Base-by-base conservation (phyloP, 768 basidiomycete genomes). In the Tricholoma matsutake region DNA sequence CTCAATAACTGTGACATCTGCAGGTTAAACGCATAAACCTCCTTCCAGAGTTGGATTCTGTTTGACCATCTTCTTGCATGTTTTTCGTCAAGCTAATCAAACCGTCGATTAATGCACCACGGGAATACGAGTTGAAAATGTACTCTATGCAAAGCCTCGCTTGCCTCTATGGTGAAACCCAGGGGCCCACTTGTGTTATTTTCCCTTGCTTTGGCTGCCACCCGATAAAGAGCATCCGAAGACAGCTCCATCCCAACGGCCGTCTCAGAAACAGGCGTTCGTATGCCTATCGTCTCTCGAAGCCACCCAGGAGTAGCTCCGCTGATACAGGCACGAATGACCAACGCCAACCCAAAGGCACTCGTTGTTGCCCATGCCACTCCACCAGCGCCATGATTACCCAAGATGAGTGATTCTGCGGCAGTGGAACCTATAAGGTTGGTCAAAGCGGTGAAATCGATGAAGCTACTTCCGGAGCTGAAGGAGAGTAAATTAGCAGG, bases 291-390 rank as follows among this genome's bases (percentile, higher is more conserved):
- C 1, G 66, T 68, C 54, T 71, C 70, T 16, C 71, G 62, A 7
- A 74, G 47, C 72, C 72, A 74, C 3, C 69, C 66, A 28, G 71
- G 61, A 34, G 37, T 61, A 18, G 70, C 68, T 4, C 54, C 71
- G 9, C 64, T 57, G 16, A 70, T 56, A 58, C 69, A 74, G 3
- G 68, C 71, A 59, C 64, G 66, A 25, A 72, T 60, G 13, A 72
- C 64, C 5, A 64, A 67, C 4, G 69, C 52, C 16, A 60, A 60
- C 1, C 72, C 71, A 62, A 73, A 74, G 16, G 71, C 61, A 45
- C 70, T 74, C 34, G 63, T 72, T 9, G 69, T 59, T 7, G 69
- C 70, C 72, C 72, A 73, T 25, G 72, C 69, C 6, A 74, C 41
- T 29, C 73, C 71, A 16, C 67, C 68, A 2, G 69, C 54, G 7